Base-by-base conservation (phyloP, 2,329 filamentous ascomycete genomes). In the Uncinocarpus reesii region DNA sequence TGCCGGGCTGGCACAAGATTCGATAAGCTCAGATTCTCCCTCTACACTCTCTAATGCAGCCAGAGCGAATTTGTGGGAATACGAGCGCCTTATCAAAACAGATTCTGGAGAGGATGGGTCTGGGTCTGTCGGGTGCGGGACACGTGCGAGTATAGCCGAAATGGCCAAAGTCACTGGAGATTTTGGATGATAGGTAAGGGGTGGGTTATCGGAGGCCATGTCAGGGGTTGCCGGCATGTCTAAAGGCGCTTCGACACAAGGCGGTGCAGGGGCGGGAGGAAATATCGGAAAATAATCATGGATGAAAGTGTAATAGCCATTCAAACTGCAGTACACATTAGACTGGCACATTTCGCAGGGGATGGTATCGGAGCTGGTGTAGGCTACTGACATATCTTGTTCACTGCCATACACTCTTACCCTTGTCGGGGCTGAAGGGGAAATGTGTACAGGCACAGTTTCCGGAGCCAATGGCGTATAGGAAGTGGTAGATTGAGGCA, bases 281-380 rank as follows among this genome's bases (percentile, higher is more conserved):
- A 71, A 58, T 31, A 71, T 65, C 4, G 69, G 69, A 36, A 70
- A 69, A 53, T 69, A 71, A n/a, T 57, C 48, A 55, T 71, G 69
- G 46, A 71, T 66, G 48, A 69, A 71, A 37, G 67, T 64, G 49
- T 71, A 71, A 47, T 71, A 71, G 29, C 65, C 68, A 51, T 69
- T 68, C 42, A 71, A 57, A 54, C 69, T 71, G 43, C 28, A 11
- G 3, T 11, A 38, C 1, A 48, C 60, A 48, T 59, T 55, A 55
- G 49, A n/a, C 5, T 24, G 29, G 23, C 23, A 23, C 32, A 13
- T 32, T 21, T 20, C 15, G 11, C 42, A 31, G 20, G 28, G 16
- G n/a, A 31, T 31, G 7, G 18, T n/a, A 37, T 15, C 10, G 11
- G 2, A 40, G 10, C 4, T 4, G 15, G 18, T 18, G 10, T 4